Percentiles rank a stretch among this genome's conserved stretches.
These are phyloP conservation scores for Aspergillus jensenii DNA, from an alignment of 2,329 filamentous ascomycete species.

Conservation along the genomic window DNA sequence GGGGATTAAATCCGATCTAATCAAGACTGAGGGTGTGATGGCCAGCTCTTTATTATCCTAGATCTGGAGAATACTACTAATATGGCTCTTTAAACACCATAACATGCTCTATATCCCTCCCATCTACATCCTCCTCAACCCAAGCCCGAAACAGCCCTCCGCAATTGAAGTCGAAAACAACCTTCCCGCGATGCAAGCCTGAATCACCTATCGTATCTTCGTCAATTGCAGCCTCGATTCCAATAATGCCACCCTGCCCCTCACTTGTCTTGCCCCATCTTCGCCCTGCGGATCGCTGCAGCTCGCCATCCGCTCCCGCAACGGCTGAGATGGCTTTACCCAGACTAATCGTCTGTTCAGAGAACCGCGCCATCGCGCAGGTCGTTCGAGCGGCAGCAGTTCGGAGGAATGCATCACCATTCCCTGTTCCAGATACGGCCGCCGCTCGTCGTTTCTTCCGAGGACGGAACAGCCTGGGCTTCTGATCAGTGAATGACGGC, in stretches of 20 bases:
- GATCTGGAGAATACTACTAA: neutral
- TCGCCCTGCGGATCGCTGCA: conserved; percentile 71
- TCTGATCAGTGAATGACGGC: neutral
- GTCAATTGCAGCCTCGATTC: conserved; percentile 59
- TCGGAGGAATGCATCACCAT: conserved; percentile 84
- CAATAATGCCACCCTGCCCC: conserved; percentile 83
- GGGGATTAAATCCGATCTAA: no score
- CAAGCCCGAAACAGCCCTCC: conserved; percentile 86
- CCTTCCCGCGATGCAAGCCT: conserved; percentile 44
- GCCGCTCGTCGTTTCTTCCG: conserved; percentile 37
- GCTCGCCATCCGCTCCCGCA: conserved; percentile 68
- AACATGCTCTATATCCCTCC: conserved; percentile 35
- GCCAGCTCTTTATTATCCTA: neutral
- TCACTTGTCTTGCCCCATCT: conserved; percentile 74
- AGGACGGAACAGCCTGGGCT: neutral
- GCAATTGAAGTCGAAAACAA: conserved; percentile 80
- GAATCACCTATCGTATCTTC: conserved; percentile 54
- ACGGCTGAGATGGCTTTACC: conserved; percentile 63
- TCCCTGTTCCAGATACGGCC: conserved; percentile 77
- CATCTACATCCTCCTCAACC: conserved; percentile 44
- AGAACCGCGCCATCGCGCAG: conserved; percentile 70
- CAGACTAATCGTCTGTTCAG: conserved; percentile 45
- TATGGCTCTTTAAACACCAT: conserved; percentile 48
- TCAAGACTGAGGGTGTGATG: no score
- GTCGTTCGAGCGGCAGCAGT: conserved; percentile 69